Conservation (phyloP, 306 rosid genomes). For the Dryas octopetala region DNA sequence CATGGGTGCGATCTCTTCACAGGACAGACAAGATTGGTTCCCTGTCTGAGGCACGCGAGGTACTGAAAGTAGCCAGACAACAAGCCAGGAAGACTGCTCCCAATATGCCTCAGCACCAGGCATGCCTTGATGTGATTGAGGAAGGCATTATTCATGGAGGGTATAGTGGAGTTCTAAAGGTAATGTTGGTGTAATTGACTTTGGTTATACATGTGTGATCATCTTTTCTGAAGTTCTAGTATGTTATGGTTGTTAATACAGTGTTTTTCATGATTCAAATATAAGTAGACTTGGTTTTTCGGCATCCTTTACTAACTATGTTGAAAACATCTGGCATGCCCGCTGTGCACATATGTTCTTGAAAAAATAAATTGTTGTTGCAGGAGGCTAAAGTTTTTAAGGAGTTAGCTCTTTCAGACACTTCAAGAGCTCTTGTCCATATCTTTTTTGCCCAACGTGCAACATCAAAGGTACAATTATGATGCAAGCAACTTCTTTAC, state of each 20-base stretch:
- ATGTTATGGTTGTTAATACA: not conserved
- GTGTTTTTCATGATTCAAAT: conserved; percentile 10
- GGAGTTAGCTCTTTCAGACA: conserved; percentile 62
- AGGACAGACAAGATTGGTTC: conserved; percentile 79
- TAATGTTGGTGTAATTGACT: conserved; percentile 31
- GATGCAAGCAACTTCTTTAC: conserved; percentile 22
- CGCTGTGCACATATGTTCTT: conserved; percentile 23
- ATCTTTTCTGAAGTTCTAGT: not conserved
- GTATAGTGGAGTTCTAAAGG: conserved; percentile 87
- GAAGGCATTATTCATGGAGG: conserved; percentile 92
- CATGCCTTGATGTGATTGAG: conserved; percentile 84
- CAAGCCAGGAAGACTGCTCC: conserved; percentile 75
- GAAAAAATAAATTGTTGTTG: conserved; percentile 27
- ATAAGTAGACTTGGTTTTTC: conserved; percentile 6
- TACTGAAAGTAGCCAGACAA: conserved; percentile 59
- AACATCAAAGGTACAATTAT: conserved; percentile 67
- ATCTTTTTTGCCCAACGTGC: conserved; percentile 86
- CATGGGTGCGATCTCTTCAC: conserved; percentile 89
- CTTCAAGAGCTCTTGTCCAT: conserved; percentile 82
- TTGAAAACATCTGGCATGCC: conserved; percentile 22
- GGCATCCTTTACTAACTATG: conserved; percentile 11
- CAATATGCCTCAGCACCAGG: conserved; percentile 89
- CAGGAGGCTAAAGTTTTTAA: conserved; percentile 87
- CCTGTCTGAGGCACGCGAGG: conserved; percentile 68
- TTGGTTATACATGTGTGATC: not conserved